These are phyloP conservation scores for Hyaloscypha variabilis DNA, from an alignment of 495 filamentous ascomycete genomes.

Conservation along the genomic window DNA sequence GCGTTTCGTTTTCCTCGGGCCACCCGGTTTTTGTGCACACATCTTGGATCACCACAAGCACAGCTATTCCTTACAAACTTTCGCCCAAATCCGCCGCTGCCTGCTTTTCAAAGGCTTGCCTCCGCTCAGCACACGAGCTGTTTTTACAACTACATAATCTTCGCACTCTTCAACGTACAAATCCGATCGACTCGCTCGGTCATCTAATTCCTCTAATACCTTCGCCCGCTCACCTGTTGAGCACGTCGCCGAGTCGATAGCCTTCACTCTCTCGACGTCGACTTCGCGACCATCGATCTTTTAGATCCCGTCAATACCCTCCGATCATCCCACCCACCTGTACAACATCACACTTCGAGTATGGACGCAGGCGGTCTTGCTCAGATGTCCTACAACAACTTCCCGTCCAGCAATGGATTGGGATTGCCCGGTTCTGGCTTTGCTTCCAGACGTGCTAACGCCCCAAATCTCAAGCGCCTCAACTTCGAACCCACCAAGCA, in stretches of 20 bases:
- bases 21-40: constrained; percentile 25
- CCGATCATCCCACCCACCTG: constrained; percentile 21
- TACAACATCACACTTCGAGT: constrained; percentile 54
- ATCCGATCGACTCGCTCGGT: constrained; percentile 26
- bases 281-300: constrained; percentile 14
- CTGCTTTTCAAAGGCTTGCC: constrained; percentile 28
- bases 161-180: constrained; percentile 26
- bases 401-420: constrained; percentile 67
- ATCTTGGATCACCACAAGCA: constrained; percentile 27
- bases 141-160: constrained; percentile 32
- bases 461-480: constrained; percentile 84
- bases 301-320: not conserved
- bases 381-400: constrained; percentile 96
- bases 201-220: constrained; percentile 33
- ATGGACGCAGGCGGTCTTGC: constrained; percentile 99
- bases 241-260: constrained; percentile 15
- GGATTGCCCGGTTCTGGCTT: constrained; percentile 77
- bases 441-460: constrained; percentile 77
- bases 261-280: constrained; percentile 30
- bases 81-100: constrained; percentile 22
- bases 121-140: constrained; percentile 26
- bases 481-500: constrained; percentile 66
- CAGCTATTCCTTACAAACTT: constrained; percentile 26
- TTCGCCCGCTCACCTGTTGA: constrained; percentile 23
- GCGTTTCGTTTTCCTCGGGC: constrained; percentile 27